Base-by-base conservation (phyloP, 2,329 filamentous ascomycete genomes). In the Botryotinia calthae region DNA sequence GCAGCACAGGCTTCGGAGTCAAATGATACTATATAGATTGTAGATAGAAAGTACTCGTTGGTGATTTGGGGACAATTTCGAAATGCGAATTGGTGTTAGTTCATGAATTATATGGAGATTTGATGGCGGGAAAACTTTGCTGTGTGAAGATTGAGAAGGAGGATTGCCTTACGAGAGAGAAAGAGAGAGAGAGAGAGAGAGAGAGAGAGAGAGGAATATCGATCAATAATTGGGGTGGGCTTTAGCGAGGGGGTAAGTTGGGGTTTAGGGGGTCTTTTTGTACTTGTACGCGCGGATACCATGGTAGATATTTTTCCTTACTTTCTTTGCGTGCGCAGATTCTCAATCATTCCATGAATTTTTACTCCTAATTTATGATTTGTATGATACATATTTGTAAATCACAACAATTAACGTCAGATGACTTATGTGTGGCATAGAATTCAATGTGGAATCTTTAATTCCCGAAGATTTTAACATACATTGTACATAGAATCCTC, bases 81-180 rank as follows among this genome's bases (percentile, higher is more conserved):
- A 8, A 8, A 25, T 7, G 14, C n/a, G 14, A 28, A 3, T 8
- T 18, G 3, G 2, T 56, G 51, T n/a, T 3, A 14, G 1, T 4
- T 18, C 1, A 54, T 18, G 2, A 8, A 9, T 18, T 16, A 18
- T 0, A 28, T 28, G n/a, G 16, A 3, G 6, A 18, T 28, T 6
- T 6, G 25, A 4, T 14, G 10, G 10, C 6, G 5, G 4, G 5
- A 16, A 2, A 5, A 7, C 1, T 6, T 14, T n/a, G 1, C n/a
- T n/a, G 48, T n/a, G 2, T 16, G 5, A n/a, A 14, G 4, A n/a
- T 16, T 54, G 25, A 16, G 25, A 4, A 54, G 48, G 2, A 25
- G 5, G 12, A 37, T n/a, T 48, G 7, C 20, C 20, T 25, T 48
- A 8, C 8, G 5, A 22, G 20, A 1, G 44, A 20, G 18, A 20